phyloP scores from a whole-genome alignment of 2,329 filamentous ascomycete species.

The Phaeomoniella chlamydospora region DNA sequence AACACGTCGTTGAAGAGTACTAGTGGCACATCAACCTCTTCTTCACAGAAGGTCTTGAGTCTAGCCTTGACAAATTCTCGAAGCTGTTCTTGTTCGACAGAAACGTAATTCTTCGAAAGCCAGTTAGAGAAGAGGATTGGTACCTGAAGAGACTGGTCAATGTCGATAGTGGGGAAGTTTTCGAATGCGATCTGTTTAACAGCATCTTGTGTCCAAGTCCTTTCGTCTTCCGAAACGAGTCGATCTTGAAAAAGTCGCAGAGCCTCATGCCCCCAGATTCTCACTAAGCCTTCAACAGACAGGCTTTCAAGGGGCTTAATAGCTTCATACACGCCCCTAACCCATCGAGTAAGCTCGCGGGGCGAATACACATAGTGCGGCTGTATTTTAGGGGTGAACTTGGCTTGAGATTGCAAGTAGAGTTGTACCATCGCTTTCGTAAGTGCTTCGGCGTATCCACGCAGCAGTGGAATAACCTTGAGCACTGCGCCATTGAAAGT shows the following conservation, averaged over 20 bases:
- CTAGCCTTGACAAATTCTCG: slow-evolving; percentile 96
- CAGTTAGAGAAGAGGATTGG: slow-evolving; percentile 98
- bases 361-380: slow-evolving; percentile 99
- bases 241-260: slow-evolving; percentile 93
- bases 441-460: slow-evolving; percentile 84
- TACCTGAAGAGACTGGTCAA: slow-evolving; percentile 72
- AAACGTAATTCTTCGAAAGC: slow-evolving; percentile 96
- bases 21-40: slow-evolving; percentile 95
- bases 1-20: slow-evolving; percentile 99
- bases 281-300: slow-evolving; percentile 76
- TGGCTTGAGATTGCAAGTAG: slow-evolving; percentile 84
- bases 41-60: slow-evolving; percentile 95
- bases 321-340: slow-evolving; percentile 91
- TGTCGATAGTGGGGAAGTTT: slow-evolving; percentile 89
- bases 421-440: slow-evolving; percentile 97
- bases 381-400: slow-evolving; percentile 92
- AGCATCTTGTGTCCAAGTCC: slow-evolving; percentile 84
- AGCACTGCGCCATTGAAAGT: slow-evolving; percentile 94
- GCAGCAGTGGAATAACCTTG: slow-evolving; percentile 90
- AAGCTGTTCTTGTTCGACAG: slow-evolving; percentile 86
- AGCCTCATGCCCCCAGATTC: slow-evolving; percentile 97
- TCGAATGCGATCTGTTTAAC: slow-evolving; percentile 77
- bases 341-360: slow-evolving; percentile 95
- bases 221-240: slow-evolving; percentile 84
- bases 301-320: slow-evolving; percentile 83